Conservation (phyloP, 2,329 filamentous ascomycete genomes). For the Trichoderma sp. region DNA sequence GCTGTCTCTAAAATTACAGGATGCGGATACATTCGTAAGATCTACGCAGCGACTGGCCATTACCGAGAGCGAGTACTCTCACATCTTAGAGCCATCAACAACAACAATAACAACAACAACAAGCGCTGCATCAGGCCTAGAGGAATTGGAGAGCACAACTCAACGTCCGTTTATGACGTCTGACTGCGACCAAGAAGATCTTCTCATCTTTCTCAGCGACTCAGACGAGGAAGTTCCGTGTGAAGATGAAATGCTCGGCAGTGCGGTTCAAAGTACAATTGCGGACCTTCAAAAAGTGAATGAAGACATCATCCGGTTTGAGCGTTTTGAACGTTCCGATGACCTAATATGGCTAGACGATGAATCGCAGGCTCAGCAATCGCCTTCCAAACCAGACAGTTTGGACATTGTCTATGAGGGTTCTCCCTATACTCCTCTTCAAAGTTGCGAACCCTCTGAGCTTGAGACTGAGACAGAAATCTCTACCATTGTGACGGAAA, state of each 20-base stretch:
- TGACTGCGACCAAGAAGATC: background rate
- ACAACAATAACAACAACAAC: background rate
- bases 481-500: background rate
- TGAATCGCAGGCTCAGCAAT: background rate
- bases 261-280: background rate
- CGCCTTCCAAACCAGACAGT: background rate
- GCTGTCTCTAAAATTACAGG: too few species aligned
- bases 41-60: background rate
- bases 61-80: background rate
- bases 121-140: background rate
- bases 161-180: too few species aligned
- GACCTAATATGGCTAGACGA: conserved; percentile 12
- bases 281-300: background rate
- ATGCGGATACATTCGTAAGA: background rate
- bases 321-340: conserved; percentile 6
- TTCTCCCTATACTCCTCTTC: background rate
- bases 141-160: background rate
- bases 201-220: conserved; percentile 6
- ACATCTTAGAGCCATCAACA: background rate
- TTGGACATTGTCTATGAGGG: background rate
- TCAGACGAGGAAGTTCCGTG: background rate
- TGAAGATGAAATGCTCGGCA: background rate
- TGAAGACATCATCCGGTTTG: background rate
- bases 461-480: background rate
- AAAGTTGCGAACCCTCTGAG: background rate